phyloP scores from a whole-genome alignment of 768 basidiomycete species.

The Omphalotus guepiniiformis region DNA sequence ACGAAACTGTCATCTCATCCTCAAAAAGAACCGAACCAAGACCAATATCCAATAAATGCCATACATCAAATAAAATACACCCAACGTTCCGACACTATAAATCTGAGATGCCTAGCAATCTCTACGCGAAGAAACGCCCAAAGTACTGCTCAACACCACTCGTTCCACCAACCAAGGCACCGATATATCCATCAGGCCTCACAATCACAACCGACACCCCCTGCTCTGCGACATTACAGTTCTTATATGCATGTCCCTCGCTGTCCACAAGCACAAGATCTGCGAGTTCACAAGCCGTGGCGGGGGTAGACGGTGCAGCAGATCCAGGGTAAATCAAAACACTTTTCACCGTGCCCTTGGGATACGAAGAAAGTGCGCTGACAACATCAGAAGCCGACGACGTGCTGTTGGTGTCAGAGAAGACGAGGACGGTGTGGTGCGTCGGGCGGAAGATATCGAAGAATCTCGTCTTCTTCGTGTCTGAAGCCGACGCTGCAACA shows the following conservation, averaged over 20 bases:
- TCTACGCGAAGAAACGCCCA: conserved; percentile 12
- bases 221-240: conserved; percentile 37
- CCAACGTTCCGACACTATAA: not conserved
- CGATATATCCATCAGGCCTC: conserved; percentile 19
- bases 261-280: conserved; percentile 18
- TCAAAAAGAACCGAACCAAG: not conserved
- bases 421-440: conserved; percentile 32
- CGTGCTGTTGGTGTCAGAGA: conserved; percentile 14
- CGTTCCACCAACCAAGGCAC: conserved; percentile 17
- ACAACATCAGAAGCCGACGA: conserved; percentile 7
- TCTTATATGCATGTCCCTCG: conserved; percentile 22
- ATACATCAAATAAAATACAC: not conserved
- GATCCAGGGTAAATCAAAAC: conserved; percentile 13
- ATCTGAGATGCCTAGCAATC: not conserved
- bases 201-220: conserved; percentile 43
- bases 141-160: conserved; percentile 18
- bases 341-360: conserved; percentile 13
- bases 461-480: conserved; percentile 11
- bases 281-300: conserved; percentile 6
- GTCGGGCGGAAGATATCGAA: conserved; percentile 24
- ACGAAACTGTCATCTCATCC: no score
- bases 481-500: conserved; percentile 9
- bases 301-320: not conserved
- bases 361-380: not conserved
- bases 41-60: not conserved